Evolutionary conservation across 2,329 filamentous ascomycete species (phyloP).

Genomic region (Xenoacremonium recifei): DNA sequence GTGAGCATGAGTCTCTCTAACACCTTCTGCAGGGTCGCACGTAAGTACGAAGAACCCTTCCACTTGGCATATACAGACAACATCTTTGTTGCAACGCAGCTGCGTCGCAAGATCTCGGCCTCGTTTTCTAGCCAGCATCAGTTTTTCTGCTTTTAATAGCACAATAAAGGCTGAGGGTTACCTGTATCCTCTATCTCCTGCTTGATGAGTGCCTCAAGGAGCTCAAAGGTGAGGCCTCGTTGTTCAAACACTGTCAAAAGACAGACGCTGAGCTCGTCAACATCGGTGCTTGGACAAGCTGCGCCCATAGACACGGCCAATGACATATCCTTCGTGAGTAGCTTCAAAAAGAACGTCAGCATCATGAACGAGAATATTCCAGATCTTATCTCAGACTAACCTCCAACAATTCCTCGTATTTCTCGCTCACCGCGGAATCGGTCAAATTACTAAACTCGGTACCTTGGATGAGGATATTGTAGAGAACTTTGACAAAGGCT

Average conservation of each 20-base stretch:
- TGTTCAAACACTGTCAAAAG: constrained; percentile 70
- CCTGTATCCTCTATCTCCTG: constrained; percentile 68
- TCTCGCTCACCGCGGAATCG: constrained; percentile 65
- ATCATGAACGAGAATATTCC: background rate
- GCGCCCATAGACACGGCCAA: constrained; percentile 63
- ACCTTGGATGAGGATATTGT: constrained; percentile 69
- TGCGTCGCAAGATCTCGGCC: constrained; percentile 64
- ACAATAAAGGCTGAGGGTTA: constrained; percentile 21
- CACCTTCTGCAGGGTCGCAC: constrained; percentile 63
- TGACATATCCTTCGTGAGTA: constrained; percentile 61
- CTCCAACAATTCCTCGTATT: constrained; percentile 64
- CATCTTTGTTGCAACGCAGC: constrained; percentile 72
- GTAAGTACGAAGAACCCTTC: constrained; percentile 65
- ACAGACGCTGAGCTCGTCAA: constrained; percentile 67
- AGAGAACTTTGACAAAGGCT: constrained; percentile 68
- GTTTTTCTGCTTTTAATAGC: background rate
- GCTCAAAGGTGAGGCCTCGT: constrained; percentile 59
- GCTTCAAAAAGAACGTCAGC: constrained; percentile 31
- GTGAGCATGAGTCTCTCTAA: constrained; percentile 65
- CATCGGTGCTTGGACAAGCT: constrained; percentile 65
- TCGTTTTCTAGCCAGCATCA: constrained; percentile 54
- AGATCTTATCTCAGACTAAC: constrained; percentile 30
- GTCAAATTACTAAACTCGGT: constrained; percentile 69
- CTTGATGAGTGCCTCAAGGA: constrained; percentile 65
- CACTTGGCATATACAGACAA: constrained; percentile 70